These are phyloP conservation scores for Candolleomyces eurysporus DNA, from an alignment of 768 basidiomycete genomes.

Conservation along the genomic window DNA sequence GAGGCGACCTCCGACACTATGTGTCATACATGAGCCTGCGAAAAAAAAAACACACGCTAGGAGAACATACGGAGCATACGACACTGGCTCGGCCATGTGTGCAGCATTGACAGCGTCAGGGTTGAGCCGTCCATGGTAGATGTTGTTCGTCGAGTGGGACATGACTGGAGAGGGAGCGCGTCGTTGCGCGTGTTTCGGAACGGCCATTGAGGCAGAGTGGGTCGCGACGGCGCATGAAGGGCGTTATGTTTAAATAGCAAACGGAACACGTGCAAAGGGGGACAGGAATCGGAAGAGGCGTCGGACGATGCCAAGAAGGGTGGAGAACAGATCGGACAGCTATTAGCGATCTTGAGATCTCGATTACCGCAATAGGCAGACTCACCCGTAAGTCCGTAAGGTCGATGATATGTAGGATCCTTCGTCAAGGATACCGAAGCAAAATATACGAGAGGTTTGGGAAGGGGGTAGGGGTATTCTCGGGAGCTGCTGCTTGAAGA, in stretches of 20 bases:
- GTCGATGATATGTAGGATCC: neutral
- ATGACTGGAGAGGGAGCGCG: neutral
- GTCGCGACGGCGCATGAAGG: neutral
- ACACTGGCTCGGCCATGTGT: no score
- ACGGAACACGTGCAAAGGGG: neutral
- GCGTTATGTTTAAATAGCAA: neutral
- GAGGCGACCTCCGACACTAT: neutral
- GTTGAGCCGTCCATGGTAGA: neutral
- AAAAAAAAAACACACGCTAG: neutral
- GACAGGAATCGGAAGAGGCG: neutral
- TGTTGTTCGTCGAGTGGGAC: neutral
- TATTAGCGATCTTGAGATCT: slow-evolving; percentile 1
- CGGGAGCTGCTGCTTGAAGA: neutral
- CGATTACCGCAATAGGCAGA: neutral
- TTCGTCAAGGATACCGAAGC: neutral
- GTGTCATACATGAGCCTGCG: neutral
- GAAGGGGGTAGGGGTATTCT: neutral
- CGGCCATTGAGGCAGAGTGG: neutral
- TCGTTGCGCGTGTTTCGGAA: neutral
- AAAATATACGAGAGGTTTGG: neutral
- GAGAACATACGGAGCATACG: no score
- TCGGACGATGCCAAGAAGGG: neutral
- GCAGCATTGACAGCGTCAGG: no score
- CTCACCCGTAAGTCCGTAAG: neutral
- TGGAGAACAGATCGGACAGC: neutral